Evolutionary conservation across 2,329 filamentous ascomycete genomes (phyloP), one percentile per base, ranked within the genome.

Genomic region (Phyllosticta citriasiana): DNA sequence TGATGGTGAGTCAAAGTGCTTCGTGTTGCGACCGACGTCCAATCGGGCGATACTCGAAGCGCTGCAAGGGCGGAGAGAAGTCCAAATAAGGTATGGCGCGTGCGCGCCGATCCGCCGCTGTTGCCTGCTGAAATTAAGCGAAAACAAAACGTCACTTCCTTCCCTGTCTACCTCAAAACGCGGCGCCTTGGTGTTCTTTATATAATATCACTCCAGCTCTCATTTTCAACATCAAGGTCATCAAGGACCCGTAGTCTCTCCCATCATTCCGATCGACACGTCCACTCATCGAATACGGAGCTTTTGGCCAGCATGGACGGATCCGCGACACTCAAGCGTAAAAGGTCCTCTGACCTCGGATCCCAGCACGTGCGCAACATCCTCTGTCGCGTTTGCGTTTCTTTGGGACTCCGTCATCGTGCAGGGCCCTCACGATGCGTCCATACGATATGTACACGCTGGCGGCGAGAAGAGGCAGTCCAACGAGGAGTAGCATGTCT

Each of bases 401-500:
- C 33, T 40, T 40, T 16, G 33, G 33, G 10, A 16, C 14, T 16
- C 33, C 33, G 33, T 60, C 73, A 14, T 64, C 75, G 12, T 71
- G 63, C 19, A 74, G 65, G 47, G 68, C 62, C 22, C 68, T 65
- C 30, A 78, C 73, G 57, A 78, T 66, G 2, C 76, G 74, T 8
- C 73, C 74, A 3, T 78, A 68, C 14, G 69, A 65, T 76, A 78
- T 78, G 66, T 79, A 78, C 53, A 78, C 72, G 0, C 71, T 70
- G 10, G 77, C 78, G 22, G 78, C 77, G 67, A 78, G 77, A 19
- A 80, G 71, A 1, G 76, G 74, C 5, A 78, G 78, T 1, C 73
- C 76, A 35, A 78, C 69, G 2, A 80, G 75, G 54, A 79, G 68
- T 26, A 80, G 70, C 57, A 79, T 66, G 51, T 70, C 70, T 63